phyloP scores from a whole-genome alignment of 2,329 filamentous ascomycete species.

The Metarhizium robertsii region DNA sequence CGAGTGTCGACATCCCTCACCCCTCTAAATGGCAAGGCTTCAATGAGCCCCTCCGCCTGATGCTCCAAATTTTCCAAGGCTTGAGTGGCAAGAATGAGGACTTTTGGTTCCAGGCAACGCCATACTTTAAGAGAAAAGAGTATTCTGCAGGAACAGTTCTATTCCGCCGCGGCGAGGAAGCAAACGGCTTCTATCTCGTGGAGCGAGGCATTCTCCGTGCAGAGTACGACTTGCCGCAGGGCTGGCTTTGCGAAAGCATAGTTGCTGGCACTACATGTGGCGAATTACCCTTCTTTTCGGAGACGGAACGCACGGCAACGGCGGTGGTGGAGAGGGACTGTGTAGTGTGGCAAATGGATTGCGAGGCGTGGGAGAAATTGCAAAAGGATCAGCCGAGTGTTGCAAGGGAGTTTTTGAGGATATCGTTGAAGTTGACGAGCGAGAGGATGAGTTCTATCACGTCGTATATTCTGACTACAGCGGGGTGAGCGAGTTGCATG shows the following conservation, averaged over 20 bases:
- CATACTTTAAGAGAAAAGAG: constrained; percentile 65
- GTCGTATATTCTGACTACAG: constrained; percentile 41
- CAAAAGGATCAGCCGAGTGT: constrained; percentile 67
- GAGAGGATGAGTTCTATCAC: constrained; percentile 76
- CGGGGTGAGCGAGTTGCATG: constrained; percentile 24
- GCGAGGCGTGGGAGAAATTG: constrained; percentile 60
- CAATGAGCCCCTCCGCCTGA: constrained; percentile 80
- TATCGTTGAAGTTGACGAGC: constrained; percentile 87
- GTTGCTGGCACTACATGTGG: constrained; percentile 92
- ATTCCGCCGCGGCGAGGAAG: constrained; percentile 66
- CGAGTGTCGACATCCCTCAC: constrained; percentile 50
- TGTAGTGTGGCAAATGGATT: constrained; percentile 72
- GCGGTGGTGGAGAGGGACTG: constrained; percentile 75
- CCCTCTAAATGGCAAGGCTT: constrained; percentile 72
- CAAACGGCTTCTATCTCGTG: constrained; percentile 81
- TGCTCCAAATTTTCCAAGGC: constrained; percentile 91
- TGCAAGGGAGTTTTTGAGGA: constrained; percentile 71
- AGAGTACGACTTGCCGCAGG: constrained; percentile 87
- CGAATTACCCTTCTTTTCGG: constrained; percentile 91
- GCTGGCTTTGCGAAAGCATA: constrained; percentile 81
- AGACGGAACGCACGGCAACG: constrained; percentile 79
- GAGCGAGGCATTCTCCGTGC: constrained; percentile 83
- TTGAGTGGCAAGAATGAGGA: constrained; percentile 81
- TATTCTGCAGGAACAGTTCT: constrained; percentile 62
- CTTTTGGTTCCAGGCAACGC: constrained; percentile 79